Base-by-base conservation (phyloP, 192 early-diverging fungal species). In the Entomortierella beljakovae region DNA sequence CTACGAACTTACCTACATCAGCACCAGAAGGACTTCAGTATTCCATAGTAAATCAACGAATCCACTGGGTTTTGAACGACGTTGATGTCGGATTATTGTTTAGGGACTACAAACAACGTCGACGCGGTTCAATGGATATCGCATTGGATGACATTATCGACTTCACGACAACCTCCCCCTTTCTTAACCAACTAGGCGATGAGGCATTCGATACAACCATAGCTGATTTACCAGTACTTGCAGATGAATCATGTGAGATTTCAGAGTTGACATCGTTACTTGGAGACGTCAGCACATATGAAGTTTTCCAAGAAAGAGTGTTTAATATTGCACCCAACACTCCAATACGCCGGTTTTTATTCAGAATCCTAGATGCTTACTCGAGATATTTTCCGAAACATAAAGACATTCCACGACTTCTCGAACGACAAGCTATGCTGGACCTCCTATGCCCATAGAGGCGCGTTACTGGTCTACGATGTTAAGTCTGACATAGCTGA, bases 401-500 rank as follows among this genome's bases (percentile, higher is more conserved):
- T 40, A 66, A 46, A n/a, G 64, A 46, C 26, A 13, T 56, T 25
- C 54, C 54, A 6, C 26, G n/a, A 2, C 55, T 68, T 53, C 22
- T 68, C n/a, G 65, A 57, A 68, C 65, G 65, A 34, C 65, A 68
- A n/a, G 56, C 65, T 31, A 68, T 43, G 56, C 46, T 68, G 20
- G 55, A 68, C 43, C 56, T 68, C 42, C 43, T 58, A 6, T 51
- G 57, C 32, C 48, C 57, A 51, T 52, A 59, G 66, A 10, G 51
- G 66, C 55, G 56, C 65, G 48, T 32, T 68, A 3, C 32, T 49
- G 43, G 55, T 58, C 6, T 68, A 58, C 50, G 46, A 58, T 18
- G 25, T 68, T 43, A 31, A 68, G n/a, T 68, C 65, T 53, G 57
- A 53, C 33, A 10, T 69, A 25, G 60, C 57, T n/a, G 67, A 69